Conservation (phyloP, 1,139 yeast genomes). For the Pneumocystis oryctolagi region DNA sequence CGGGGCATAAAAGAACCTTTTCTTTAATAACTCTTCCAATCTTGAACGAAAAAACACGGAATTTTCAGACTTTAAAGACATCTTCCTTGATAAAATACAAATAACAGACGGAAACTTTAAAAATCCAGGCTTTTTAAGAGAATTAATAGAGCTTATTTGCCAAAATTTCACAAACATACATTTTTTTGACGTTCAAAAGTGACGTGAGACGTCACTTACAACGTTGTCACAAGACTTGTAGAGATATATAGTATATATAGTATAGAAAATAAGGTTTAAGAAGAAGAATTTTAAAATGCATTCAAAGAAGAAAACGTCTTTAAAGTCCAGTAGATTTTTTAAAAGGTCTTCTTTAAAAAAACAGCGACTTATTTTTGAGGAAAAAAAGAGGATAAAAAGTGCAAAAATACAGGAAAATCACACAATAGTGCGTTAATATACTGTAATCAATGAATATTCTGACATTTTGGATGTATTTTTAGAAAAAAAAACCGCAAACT, state of each 20-base stretch:
- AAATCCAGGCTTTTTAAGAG: background rate
- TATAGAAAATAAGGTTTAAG: background rate
- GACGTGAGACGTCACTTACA: background rate
- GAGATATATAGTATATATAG: background rate
- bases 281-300: background rate
- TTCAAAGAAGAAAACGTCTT: background rate
- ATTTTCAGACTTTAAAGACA: background rate
- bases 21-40: constrained; percentile 77
- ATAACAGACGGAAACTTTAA: background rate
- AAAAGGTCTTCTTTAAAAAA: background rate
- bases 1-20: constrained; percentile 95
- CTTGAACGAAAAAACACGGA: constrained; percentile 58
- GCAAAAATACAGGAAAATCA: background rate
- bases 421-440: too few species aligned
- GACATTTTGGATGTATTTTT: constrained; percentile 24
- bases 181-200: background rate
- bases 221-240: too few species aligned
- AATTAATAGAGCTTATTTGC: background rate
- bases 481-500: constrained; percentile 70
- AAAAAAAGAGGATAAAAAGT: background rate
- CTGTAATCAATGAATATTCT: background rate
- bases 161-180: background rate
- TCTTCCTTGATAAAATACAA: background rate
- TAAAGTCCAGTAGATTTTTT: background rate
- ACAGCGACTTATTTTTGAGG: background rate